phyloP scores from a whole-genome alignment of 257 asterid species.

The Jaltomata sinuosa region DNA sequence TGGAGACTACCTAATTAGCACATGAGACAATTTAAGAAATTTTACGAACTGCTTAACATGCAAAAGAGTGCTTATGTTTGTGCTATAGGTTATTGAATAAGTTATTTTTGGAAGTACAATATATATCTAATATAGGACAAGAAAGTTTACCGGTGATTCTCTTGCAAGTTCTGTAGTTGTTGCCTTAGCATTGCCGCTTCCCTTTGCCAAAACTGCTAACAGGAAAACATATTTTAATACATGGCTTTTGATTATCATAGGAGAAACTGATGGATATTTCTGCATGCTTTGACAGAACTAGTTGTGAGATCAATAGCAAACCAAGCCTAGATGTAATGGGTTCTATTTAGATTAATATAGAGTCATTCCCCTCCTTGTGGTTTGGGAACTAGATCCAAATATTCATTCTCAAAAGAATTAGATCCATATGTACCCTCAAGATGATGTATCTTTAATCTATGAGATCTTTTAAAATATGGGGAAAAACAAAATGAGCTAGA shows the following conservation, averaged over 20 bases:
- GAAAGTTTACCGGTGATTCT: slow-evolving; percentile 43
- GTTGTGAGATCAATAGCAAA: background rate
- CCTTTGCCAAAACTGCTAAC: slow-evolving; percentile 59
- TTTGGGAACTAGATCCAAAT: background rate
- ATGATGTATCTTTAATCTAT: background rate
- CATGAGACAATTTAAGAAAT: background rate
- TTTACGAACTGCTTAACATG: background rate
- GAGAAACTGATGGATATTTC: background rate
- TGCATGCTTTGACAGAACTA: background rate
- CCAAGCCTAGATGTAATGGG: background rate
- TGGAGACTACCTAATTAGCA: background rate
- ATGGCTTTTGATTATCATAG: background rate
- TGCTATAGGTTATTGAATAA: background rate
- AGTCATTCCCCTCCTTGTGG: background rate
- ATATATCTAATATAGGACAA: background rate
- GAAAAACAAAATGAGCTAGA: background rate
- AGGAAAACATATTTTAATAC: background rate
- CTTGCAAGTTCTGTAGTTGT: slow-evolving; percentile 59
- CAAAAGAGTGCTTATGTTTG: background rate
- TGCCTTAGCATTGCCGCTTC: slow-evolving; percentile 55
- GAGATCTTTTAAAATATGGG: background rate
- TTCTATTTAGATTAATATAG: background rate
- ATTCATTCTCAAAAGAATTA: too few relatives aligned
- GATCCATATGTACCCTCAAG: background rate
- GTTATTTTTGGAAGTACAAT: background rate